phyloP scores from a whole-genome alignment of 2,329 filamentous ascomycete species.

The Colletotrichum caudatum region DNA sequence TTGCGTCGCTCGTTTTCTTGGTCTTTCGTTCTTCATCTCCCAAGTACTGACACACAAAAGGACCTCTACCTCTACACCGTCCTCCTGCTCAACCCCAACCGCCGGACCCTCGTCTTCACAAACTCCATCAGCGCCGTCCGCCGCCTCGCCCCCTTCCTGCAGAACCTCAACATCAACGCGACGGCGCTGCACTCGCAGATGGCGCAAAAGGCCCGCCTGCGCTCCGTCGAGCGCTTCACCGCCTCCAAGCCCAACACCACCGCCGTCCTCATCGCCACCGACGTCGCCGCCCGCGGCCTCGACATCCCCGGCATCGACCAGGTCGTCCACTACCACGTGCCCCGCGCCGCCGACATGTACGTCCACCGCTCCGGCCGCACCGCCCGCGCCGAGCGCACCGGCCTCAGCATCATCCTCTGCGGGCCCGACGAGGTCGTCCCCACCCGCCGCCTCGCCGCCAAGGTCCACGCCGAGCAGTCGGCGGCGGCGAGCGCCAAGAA shows the following conservation, averaged over 20 bases:
- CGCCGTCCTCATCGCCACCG: conserved; percentile 88
- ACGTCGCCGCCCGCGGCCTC: conserved; percentile 92
- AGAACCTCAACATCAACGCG: conserved; percentile 82
- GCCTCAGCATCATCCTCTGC: conserved; percentile 89
- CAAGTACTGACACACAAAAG: conserved; percentile 53
- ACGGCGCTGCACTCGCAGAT: conserved; percentile 91
- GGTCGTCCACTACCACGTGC: conserved; percentile 95
- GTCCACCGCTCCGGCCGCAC: conserved; percentile 96
- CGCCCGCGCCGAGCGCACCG: conserved; percentile 81
- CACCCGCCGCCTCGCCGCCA: conserved; percentile 84
- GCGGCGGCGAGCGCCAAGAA: conserved; percentile 52
- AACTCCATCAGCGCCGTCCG: conserved; percentile 96
- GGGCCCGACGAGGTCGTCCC: conserved; percentile 90
- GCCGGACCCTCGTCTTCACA: conserved; percentile 89
- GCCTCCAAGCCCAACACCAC: conserved; percentile 64
- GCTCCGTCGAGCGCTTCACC: conserved; percentile 90
- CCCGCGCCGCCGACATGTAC: conserved; percentile 90
- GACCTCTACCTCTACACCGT: conserved; percentile 94
- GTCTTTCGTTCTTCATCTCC: too few relatives aligned
- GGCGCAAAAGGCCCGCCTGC: conserved; percentile 94
- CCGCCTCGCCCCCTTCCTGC: conserved; percentile 84
- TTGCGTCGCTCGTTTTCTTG: too few relatives aligned
- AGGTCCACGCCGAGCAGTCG: conserved; percentile 78
- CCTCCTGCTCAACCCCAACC: conserved; percentile 82
- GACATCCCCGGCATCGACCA: conserved; percentile 92